Conservation (phyloP, 208 protist genomes). For the Trypanosoma brucei region DNA sequence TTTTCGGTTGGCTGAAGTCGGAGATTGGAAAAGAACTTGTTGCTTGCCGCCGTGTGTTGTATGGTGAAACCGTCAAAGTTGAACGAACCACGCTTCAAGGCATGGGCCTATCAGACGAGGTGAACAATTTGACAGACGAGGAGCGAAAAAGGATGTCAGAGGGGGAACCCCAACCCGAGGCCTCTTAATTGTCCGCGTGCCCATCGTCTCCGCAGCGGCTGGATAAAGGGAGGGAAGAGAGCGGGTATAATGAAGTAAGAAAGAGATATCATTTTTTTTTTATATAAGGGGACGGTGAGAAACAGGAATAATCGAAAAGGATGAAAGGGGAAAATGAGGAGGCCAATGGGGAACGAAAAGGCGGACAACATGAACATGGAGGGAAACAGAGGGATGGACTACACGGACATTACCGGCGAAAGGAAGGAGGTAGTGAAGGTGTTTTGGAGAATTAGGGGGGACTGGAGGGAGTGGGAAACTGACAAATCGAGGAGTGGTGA, state of each 20-base stretch:
- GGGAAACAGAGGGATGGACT: background rate
- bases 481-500: too few species aligned
- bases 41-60: slow-evolving; percentile 52
- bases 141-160: background rate
- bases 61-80: slow-evolving; percentile 29
- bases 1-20: slow-evolving; percentile 82
- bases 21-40: slow-evolving; percentile 77
- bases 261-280: too few species aligned
- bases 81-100: slow-evolving; percentile 6
- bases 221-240: too few species aligned
- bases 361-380: background rate
- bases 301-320: background rate
- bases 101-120: slow-evolving; percentile 3
- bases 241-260: too few species aligned
- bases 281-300: background rate
- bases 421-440: too few species aligned
- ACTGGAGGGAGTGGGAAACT: too few species aligned
- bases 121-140: slow-evolving; percentile 1
- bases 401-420: too few species aligned
- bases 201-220: too few species aligned
- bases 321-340: background rate
- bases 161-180: background rate
- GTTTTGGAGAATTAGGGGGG: too few species aligned
- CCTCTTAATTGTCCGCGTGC: too few species aligned
- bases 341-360: background rate